These are phyloP conservation scores for Wickerhamomyces bovis DNA, from an alignment of 805 yeast genomes.

Conservation along the genomic window DNA sequence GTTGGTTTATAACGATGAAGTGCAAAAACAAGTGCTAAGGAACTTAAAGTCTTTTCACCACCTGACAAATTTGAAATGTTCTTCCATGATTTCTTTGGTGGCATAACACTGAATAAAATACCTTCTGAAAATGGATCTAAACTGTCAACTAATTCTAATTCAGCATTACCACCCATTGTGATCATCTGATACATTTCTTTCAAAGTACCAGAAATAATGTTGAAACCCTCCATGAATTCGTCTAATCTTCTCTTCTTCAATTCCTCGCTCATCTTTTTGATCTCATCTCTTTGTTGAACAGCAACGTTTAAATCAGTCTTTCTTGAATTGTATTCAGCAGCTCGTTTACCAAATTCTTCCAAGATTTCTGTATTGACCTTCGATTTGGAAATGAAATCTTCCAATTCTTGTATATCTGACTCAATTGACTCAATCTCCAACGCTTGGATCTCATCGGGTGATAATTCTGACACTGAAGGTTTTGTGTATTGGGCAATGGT, in stretches of 20 bases:
- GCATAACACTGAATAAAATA: conserved; percentile 94
- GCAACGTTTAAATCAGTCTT: conserved; percentile 64
- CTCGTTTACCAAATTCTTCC: conserved; percentile 67
- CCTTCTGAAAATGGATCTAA: conserved; percentile 99
- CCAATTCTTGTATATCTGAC: conserved; percentile 47
- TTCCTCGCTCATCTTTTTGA: conserved; percentile 57
- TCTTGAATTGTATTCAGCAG: conserved; percentile 56
- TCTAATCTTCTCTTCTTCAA: conserved; percentile 68
- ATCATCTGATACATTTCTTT: conserved; percentile 98
- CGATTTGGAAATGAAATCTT: conserved; percentile 47
- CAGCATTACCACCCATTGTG: conserved; percentile 99
- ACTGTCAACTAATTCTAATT: conserved; percentile 88
- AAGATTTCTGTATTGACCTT: conserved; percentile 69
- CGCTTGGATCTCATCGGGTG: conserved; percentile 44
- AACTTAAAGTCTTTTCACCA: conserved; percentile 94
- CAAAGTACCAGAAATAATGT: conserved; percentile 74
- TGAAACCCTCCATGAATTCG: conserved; percentile 92
- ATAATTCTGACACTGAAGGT: conserved; percentile 33
- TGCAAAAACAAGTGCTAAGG: conserved; percentile 93
- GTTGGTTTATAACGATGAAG: conserved; percentile 95
- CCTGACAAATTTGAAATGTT: conserved; percentile 93
- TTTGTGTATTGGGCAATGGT: conserved; percentile 19
- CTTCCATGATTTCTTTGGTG: conserved; percentile 97
- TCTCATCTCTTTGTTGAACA: conserved; percentile 56
- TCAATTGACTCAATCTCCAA: conserved; percentile 45